phyloP scores from a whole-genome alignment of 352 stramenopile genomes.

The Vaucheria bursata region DNA sequence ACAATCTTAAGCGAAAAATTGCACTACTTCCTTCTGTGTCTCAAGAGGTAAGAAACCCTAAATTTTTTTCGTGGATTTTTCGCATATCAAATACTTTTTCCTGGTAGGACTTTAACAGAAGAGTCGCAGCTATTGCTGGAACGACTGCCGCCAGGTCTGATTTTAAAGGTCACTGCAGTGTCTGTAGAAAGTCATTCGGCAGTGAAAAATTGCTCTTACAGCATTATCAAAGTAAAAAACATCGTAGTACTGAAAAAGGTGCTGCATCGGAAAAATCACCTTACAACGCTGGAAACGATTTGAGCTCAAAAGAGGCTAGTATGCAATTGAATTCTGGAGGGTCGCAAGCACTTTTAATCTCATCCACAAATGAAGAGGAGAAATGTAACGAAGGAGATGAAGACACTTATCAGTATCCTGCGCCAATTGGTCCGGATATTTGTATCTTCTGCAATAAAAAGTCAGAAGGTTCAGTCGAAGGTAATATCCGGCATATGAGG shows the following conservation, averaged over 20 bases:
- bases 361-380: conserved; percentile 55
- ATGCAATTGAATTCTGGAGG: no score
- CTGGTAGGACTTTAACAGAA: conserved; percentile 24
- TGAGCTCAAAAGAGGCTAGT: no score
- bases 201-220: conserved; percentile 40
- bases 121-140: conserved; percentile 24
- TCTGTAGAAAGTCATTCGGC: conserved; percentile 43
- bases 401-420: conserved; percentile 9
- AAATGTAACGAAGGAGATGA: conserved; percentile 16
- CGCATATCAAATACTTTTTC: not conserved
- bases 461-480: conserved; percentile 31
- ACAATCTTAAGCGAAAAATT: conserved; percentile 92
- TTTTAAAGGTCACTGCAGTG: conserved; percentile 28
- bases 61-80: not conserved
- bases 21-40: conserved; percentile 79
- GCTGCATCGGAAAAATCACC: not conserved
- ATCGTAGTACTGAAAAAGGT: conserved; percentile 7
- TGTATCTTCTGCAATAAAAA: conserved; percentile 51
- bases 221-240: conserved; percentile 44
- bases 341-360: no score
- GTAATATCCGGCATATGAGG: conserved; percentile 43
- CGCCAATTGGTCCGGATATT: conserved; percentile 25
- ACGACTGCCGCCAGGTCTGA: conserved; percentile 20
- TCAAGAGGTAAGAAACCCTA: conserved; percentile 51
- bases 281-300: no score